Evolutionary conservation across 495 filamentous ascomycete genomes (phyloP).

Genomic region (Aspergillus asperescens): DNA sequence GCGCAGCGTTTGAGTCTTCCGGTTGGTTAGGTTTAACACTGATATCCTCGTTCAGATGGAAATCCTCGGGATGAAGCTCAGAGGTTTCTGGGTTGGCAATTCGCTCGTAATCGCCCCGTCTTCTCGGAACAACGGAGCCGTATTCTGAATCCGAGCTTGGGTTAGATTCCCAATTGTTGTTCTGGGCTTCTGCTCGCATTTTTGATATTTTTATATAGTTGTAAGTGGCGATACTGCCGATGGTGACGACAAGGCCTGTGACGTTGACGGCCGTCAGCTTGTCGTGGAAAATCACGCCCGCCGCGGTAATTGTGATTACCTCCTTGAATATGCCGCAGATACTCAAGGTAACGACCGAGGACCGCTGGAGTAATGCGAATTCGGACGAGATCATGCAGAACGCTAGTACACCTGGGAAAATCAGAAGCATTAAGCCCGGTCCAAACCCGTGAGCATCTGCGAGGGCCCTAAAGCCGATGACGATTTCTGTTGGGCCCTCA

Average conservation of each 20-base stretch:
- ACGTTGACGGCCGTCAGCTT: constrained; percentile 85
- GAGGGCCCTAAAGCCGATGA: constrained; percentile 56
- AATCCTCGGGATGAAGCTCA: constrained; percentile 15
- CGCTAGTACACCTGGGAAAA: constrained; percentile 88
- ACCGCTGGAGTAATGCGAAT: constrained; percentile 91
- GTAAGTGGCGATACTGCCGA: constrained; percentile 78
- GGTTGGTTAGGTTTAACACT: constrained; percentile 16
- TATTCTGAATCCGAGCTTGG: constrained; percentile 32
- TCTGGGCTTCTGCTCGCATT: constrained; percentile 68
- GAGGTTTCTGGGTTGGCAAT: constrained; percentile 26
- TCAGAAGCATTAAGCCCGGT: constrained; percentile 54
- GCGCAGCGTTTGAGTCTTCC: constrained; percentile 20
- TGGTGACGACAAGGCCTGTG: constrained; percentile 80
- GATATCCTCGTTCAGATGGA: constrained; percentile 27
- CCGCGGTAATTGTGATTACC: constrained; percentile 90
- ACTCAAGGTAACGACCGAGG: constrained; percentile 89
- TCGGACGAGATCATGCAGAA: constrained; percentile 97
- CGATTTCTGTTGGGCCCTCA: constrained; percentile 68
- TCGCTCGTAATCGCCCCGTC: constrained; percentile 26
- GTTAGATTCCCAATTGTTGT: constrained; percentile 27
- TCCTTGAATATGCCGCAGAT: constrained; percentile 99
- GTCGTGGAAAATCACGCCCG: constrained; percentile 84
- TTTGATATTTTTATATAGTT: constrained; percentile 91
- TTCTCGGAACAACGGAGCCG: constrained; percentile 23
- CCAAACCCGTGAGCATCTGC: constrained; percentile 59